Conservation (phyloP, 306 rosid genomes). For the Prunus mongolica region DNA sequence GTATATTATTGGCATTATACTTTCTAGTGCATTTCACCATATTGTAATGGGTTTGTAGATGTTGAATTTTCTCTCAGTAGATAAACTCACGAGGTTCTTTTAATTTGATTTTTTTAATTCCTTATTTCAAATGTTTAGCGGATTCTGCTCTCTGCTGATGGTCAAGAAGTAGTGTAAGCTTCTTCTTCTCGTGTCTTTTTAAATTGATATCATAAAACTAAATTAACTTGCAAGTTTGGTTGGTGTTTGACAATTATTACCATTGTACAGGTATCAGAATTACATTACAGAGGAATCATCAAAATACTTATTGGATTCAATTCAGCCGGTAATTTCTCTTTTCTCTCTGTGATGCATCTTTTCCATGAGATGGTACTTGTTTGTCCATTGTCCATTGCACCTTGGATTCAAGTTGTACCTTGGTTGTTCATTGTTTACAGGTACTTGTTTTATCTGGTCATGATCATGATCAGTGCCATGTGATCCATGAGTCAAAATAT, state of each 20-base stretch:
- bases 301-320: slow-evolving; percentile 45
- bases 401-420: background rate
- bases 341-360: slow-evolving; percentile 21
- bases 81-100: slow-evolving; percentile 25
- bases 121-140: slow-evolving; percentile 33
- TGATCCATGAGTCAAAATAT: slow-evolving; percentile 48
- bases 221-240: background rate
- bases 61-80: slow-evolving; percentile 20
- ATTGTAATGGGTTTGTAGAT: slow-evolving; percentile 13
- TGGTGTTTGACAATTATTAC: slow-evolving; percentile 21
- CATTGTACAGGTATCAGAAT: slow-evolving; percentile 56
- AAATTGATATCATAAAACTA: background rate
- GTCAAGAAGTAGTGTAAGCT: slow-evolving; percentile 49
- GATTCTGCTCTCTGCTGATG: slow-evolving; percentile 27
- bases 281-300: slow-evolving; percentile 59
- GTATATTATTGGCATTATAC: background rate
- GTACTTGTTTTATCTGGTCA: slow-evolving; percentile 73
- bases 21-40: background rate
- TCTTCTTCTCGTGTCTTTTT: slow-evolving; percentile 21
- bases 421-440: slow-evolving; percentile 29
- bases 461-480: slow-evolving; percentile 81
- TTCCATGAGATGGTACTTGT: background rate
- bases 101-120: background rate
- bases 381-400: background rate
- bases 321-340: slow-evolving; percentile 54